These are phyloP conservation scores for Thelonectria discophora DNA, from an alignment of 2,329 filamentous ascomycete species.

Conservation along the genomic window DNA sequence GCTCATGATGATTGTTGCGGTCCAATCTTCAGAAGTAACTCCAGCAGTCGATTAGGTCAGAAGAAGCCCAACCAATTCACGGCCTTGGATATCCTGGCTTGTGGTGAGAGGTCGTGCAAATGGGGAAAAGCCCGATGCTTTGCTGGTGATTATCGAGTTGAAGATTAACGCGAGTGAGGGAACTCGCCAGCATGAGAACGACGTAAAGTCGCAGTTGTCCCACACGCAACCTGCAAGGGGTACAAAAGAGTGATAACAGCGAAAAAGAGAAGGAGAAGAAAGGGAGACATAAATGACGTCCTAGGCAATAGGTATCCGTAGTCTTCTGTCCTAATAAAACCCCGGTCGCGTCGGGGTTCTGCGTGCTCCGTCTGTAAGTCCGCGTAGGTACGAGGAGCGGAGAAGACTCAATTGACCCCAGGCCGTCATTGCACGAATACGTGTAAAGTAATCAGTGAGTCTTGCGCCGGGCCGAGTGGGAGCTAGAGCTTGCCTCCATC, in stretches of 20 bases:
- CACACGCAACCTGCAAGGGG: neutral
- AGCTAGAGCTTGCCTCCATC: neutral
- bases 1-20: slow-evolving; percentile 28
- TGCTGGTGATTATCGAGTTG: neutral
- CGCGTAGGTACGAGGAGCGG: neutral
- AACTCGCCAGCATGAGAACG: neutral
- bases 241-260: neutral
- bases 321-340: slow-evolving; percentile 1
- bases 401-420: neutral
- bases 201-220: neutral
- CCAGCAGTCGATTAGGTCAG: neutral
- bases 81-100: neutral
- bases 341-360: neutral
- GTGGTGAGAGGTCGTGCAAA: neutral
- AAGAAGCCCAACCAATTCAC: neutral
- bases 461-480: slow-evolving; percentile 4
- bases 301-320: neutral
- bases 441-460: neutral
- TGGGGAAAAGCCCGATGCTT: neutral
- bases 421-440: too few relatives aligned
- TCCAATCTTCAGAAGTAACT: neutral
- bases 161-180: neutral
- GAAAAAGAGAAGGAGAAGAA: neutral
- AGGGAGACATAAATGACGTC: neutral
- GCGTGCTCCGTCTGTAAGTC: neutral